Evolutionary conservation across 169 alveolate species (phyloP).

Genomic region (Plasmodium inui): DNA sequence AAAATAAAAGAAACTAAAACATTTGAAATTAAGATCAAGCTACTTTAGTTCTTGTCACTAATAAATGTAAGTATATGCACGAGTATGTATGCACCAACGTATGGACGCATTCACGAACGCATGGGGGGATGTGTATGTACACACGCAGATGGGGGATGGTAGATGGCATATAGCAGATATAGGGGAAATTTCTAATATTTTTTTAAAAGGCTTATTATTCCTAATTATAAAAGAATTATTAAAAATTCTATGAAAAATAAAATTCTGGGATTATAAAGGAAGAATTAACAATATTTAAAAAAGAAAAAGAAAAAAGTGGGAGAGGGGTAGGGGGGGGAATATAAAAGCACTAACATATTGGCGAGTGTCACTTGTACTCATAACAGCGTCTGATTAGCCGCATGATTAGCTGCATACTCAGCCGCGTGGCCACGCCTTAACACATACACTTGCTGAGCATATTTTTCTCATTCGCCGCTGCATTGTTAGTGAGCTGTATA

Average conservation of each 20-base stretch:
- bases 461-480: conserved; percentile 62
- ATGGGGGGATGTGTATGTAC: conserved; percentile 8
- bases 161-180: not conserved
- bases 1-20: conserved; percentile 26
- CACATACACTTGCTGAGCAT: conserved; percentile 57
- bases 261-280: conserved; percentile 20
- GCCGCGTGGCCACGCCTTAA: conserved; percentile 56
- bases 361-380: not conserved
- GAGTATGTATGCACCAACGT: not conserved
- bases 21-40: conserved; percentile 32
- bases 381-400: conserved; percentile 25
- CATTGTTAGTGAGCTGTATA: conserved; percentile 57
- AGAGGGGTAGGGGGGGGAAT: not conserved
- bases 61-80: conserved; percentile 1
- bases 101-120: conserved; percentile 4
- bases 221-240: conserved; percentile 49
- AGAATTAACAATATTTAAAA: not conserved
- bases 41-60: conserved; percentile 9
- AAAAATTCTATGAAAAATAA: conserved; percentile 40
- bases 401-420: too few relatives aligned
- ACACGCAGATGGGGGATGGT: conserved; percentile 4
- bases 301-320: not conserved
- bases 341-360: conserved; percentile 10
- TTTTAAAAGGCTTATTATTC: conserved; percentile 14
- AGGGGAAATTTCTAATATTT: not conserved